Percentiles rank a stretch among this genome's conserved stretches.
These are phyloP conservation scores for Chamaecrista fasciculata DNA, from an alignment of 306 rosid species.

Conservation along the genomic window DNA sequence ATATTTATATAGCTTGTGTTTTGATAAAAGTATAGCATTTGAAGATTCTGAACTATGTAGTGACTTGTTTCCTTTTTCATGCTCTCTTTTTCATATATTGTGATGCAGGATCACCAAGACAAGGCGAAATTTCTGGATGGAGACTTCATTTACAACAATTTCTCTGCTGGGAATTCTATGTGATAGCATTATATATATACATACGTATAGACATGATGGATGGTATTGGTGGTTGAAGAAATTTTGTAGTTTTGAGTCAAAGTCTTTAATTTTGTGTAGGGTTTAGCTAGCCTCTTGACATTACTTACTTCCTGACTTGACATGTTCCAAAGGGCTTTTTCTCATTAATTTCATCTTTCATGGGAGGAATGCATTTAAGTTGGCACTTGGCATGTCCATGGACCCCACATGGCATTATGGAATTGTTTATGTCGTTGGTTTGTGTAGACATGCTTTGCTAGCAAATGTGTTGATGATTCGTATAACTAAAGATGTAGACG, in stretches of 20 bases:
- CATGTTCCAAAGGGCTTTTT: conserved; percentile 35
- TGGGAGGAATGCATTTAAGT: conserved; percentile 15
- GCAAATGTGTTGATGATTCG: conserved; percentile 17
- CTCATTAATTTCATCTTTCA: conserved; percentile 14
- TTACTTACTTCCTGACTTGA: not conserved
- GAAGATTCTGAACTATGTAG: not conserved
- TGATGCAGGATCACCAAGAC: conserved; percentile 63
- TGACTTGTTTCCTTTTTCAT: not conserved
- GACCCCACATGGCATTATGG: conserved; percentile 25
- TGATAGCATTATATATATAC: conserved; percentile 23
- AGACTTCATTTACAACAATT: conserved; percentile 36
- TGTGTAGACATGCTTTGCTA: conserved; percentile 17
- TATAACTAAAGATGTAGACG: conserved; percentile 13
- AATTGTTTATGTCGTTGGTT: conserved; percentile 29
- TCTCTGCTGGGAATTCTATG: conserved; percentile 39
- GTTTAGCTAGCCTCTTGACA: conserved; percentile 28
- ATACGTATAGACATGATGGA: no score
- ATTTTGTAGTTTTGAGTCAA: conserved; percentile 23
- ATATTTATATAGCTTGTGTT: not conserved
- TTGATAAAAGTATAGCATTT: not conserved
- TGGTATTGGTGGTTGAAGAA: conserved; percentile 27
- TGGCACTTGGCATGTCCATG: conserved; percentile 17
- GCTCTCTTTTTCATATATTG: conserved; percentile 9
- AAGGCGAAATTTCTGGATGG: conserved; percentile 38
- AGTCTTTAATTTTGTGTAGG: conserved; percentile 27